phyloP scores from a whole-genome alignment of 73 alveolate species.

The Effrenium voratum region DNA sequence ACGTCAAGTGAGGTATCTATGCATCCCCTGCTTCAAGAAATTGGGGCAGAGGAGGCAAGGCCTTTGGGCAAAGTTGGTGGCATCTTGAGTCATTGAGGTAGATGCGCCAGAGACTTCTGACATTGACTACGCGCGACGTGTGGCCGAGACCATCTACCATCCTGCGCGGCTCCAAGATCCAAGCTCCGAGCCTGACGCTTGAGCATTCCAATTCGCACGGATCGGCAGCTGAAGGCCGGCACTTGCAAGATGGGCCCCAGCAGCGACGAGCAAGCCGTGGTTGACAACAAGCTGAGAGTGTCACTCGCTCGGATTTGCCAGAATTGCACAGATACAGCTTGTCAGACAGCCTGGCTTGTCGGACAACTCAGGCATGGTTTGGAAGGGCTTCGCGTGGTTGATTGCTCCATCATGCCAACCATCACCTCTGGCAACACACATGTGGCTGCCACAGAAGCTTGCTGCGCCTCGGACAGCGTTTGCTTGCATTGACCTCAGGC shows the following conservation, averaged over 20 bases:
- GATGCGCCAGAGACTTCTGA: constrained; percentile 17
- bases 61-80: not conserved
- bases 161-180: constrained; percentile 32
- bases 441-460: not conserved
- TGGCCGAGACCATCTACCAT: constrained; percentile 89
- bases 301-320: not conserved
- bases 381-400: constrained; percentile 71
- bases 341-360: not conserved
- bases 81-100: not conserved
- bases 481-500: not conserved
- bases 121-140: constrained; percentile 5
- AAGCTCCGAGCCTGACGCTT: too few species aligned
- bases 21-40: constrained; percentile 68
- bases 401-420: constrained; percentile 69
- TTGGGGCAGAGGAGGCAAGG: constrained; percentile 62
- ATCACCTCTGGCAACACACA: constrained; percentile 83
- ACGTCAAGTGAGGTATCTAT: constrained; percentile 61
- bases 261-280: constrained; percentile 34
- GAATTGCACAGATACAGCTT: not conserved
- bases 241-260: constrained; percentile 92
- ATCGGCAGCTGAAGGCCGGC: constrained; percentile 3
- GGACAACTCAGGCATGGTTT: constrained; percentile 42
- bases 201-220: not conserved
- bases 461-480: not conserved
- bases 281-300: constrained; percentile 60